Evolutionary conservation across 257 asterid species (phyloP).

Genomic region (Solanum chiquidenum): DNA sequence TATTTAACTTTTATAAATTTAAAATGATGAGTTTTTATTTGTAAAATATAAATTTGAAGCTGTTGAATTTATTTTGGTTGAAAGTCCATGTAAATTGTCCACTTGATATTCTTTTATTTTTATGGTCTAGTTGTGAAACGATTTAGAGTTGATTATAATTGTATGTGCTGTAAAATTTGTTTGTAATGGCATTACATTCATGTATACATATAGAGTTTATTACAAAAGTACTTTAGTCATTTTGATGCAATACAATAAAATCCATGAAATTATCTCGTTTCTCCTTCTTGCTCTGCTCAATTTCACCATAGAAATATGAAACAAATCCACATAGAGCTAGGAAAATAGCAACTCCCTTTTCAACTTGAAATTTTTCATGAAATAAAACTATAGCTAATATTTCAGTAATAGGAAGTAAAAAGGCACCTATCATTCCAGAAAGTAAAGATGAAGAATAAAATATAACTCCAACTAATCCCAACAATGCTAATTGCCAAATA

Average conservation of each 20-base stretch:
- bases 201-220: too few relatives aligned
- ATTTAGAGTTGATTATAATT: too few relatives aligned
- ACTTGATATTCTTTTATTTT: not conserved
- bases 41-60: too few relatives aligned
- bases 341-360: not conserved
- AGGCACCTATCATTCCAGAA: not conserved
- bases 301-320: not conserved
- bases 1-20: too few relatives aligned
- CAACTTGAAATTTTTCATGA: not conserved
- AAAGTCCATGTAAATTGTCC: not conserved
- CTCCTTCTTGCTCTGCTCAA: not conserved
- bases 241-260: not conserved
- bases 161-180: not conserved
- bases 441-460: not conserved
- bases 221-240: not conserved
- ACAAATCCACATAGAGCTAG: not conserved
- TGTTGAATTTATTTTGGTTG: not conserved
- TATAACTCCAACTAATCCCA: constrained; percentile 9
- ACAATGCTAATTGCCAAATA: not conserved
- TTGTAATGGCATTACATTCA: too few relatives aligned
- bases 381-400: not conserved
- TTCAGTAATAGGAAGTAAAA: not conserved
- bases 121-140: not conserved
- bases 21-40: not conserved
- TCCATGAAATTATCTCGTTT: not conserved